Evolutionary conservation across 2,329 filamentous ascomycete species (phyloP), one percentile per base, ranked within the genome.

Genomic region (Celoporthe dispersa): DNA sequence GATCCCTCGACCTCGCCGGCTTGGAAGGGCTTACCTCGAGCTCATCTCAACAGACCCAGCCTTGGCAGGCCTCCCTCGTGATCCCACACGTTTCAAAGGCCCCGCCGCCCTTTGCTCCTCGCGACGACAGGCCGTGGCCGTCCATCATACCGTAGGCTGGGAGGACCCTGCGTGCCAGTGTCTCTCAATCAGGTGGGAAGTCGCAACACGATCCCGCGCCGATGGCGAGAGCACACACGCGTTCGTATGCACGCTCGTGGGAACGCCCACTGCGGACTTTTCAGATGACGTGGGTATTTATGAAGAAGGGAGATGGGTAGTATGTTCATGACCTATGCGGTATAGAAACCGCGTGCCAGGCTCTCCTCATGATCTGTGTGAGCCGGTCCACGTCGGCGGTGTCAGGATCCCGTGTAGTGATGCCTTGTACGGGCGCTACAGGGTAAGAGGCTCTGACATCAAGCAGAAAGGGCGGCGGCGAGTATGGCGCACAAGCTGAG

Each of bases 211-310:
- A 19, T 14, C 68, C 44, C 62, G 41, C 57, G 64, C 57, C 64
- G 57, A 66, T 41, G 62, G 51, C 41, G 64, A 62, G 41, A 64
- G 37, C 37, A 60, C 25, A 63, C 63, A 64, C 31, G 44, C 44
- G 44, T 11, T 41, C 59, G 57, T 64, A 57, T 44, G 64, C 68
- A 51, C 57, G 55, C 57, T 67, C 44, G 44, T 51, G 68, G 12
- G 11, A n/a, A 55, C 37, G 25, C 3, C 9, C 6, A 44, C 41
- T 0, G 6, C 41, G 19, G 41, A 22, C 3, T 1, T 22, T 2
- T 16, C 41, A 35, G 41, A 19, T 22, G 6, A 16, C 16, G 19
- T 1, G 19, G 2, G 1, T 44, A 8, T 19, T 2, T 19, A 16
- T 44, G 44, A 48, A 48, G 44, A 48, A 48, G 22, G 22, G n/a